Conservation (phyloP, 176 grass and related monocot genomes). For the Ananas comosus region DNA sequence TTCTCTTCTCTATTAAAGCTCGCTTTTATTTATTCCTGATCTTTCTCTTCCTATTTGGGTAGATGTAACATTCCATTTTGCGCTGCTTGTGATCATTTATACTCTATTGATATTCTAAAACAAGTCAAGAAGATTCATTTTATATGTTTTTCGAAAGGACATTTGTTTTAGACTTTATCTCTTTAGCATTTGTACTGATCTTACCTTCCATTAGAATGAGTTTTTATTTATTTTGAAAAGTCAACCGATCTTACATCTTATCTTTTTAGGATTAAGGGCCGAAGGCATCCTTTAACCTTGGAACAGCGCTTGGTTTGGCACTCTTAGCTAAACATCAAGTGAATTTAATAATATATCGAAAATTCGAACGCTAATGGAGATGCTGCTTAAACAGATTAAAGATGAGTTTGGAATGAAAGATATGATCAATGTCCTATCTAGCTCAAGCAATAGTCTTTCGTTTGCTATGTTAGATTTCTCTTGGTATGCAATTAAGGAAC, state of each 20-base stretch:
- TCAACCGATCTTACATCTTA: background rate
- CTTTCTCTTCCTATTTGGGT: no score
- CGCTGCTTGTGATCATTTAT: no score
- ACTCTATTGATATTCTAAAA: no score
- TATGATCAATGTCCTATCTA: background rate
- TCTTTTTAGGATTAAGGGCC: background rate
- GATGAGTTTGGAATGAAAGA: constrained; percentile 14
- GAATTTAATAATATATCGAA: constrained; percentile 58
- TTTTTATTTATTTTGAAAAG: background rate
- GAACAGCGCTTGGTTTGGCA: constrained; percentile 34
- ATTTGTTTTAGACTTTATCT: no score
- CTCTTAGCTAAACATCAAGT: constrained; percentile 29
- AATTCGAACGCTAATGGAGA: constrained; percentile 48
- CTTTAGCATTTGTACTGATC: background rate
- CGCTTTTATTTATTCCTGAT: no score
- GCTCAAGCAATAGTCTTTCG: background rate
- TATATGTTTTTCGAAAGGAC: no score
- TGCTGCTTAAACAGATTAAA: constrained; percentile 31
- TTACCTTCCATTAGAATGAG: no score
- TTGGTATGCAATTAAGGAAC: background rate
- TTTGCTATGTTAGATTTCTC: constrained; percentile 5
- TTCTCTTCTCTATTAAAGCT: no score
- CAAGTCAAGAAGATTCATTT: no score
- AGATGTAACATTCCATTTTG: no score
- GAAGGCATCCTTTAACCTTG: constrained; percentile 2